These are phyloP conservation scores for Podospora didyma DNA, from an alignment of 495 filamentous ascomycete species.

Conservation along the genomic window DNA sequence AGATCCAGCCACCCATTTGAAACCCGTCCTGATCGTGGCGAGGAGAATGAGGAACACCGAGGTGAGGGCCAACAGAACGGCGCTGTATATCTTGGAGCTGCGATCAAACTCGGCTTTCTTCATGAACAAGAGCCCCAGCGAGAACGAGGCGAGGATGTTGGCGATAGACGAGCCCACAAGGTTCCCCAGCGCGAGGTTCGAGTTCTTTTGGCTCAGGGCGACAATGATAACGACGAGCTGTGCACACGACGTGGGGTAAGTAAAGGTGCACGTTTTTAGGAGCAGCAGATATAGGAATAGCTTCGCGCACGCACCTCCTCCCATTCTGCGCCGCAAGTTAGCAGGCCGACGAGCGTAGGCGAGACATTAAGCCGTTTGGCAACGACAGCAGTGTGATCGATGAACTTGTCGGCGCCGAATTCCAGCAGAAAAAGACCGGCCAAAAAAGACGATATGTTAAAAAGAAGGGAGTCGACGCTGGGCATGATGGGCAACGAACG, in stretches of 20 bases:
- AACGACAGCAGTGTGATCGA: constrained; percentile 50
- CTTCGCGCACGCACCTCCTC: constrained; percentile 44
- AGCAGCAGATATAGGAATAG: neutral
- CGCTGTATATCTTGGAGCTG: constrained; percentile 47
- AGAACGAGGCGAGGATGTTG: constrained; percentile 56
- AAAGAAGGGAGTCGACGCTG: constrained; percentile 26
- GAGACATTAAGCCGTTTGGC: constrained; percentile 44
- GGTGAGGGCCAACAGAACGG: constrained; percentile 35
- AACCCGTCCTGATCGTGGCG: constrained; percentile 21
- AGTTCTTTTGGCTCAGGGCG: constrained; percentile 40
- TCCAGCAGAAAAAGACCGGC: constrained; percentile 41
- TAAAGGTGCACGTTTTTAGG: neutral
- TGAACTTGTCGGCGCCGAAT: constrained; percentile 45
- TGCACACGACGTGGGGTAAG: neutral
- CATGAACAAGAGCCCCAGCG: constrained; percentile 46
- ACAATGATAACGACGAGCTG: constrained; percentile 53
- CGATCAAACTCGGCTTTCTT: constrained; percentile 34
- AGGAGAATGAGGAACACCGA: constrained; percentile 32
- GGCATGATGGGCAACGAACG: constrained; percentile 8
- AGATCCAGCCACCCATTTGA: constrained; percentile 30
- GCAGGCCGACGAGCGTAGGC: constrained; percentile 45
- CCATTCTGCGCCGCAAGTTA: constrained; percentile 55
- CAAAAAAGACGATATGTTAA: constrained; percentile 32
- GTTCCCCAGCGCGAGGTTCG: constrained; percentile 53
- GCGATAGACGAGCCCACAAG: constrained; percentile 53